phyloP scores from a whole-genome alignment of 371 early-diverging fungal genomes.

The Apophysomyces ossiformis region DNA sequence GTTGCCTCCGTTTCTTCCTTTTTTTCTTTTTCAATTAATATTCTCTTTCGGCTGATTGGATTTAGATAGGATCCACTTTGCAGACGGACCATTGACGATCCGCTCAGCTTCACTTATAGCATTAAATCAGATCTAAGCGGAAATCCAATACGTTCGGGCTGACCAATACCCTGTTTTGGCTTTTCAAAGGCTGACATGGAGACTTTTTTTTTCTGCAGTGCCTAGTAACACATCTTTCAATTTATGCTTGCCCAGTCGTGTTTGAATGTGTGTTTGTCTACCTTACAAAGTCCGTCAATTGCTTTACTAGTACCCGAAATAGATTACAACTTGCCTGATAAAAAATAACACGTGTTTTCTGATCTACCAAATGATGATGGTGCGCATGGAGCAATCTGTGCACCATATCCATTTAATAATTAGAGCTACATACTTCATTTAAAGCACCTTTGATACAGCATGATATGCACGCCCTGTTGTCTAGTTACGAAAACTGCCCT shows the following conservation, averaged over 20 bases:
- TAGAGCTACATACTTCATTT: no score
- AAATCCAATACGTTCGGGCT: conserved; percentile 13
- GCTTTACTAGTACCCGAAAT: conserved; percentile 5
- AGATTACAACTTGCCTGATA: neutral
- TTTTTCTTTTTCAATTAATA: no score
- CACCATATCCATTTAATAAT: no score
- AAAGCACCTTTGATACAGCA: no score
- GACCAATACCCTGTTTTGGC: conserved; percentile 13
- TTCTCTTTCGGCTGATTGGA: no score
- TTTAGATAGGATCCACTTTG: neutral
- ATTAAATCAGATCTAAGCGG: conserved; percentile 9
- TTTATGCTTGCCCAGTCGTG: neutral
- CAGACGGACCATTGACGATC: neutral
- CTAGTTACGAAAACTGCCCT: no score
- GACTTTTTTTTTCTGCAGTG: conserved; percentile 6
- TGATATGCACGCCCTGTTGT: no score
- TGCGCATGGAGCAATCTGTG: conserved; percentile 2
- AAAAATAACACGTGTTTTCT: conserved; percentile 5
- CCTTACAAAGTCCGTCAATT: conserved; percentile 9
- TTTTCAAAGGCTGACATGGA: conserved; percentile 5
- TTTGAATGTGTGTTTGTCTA: neutral
- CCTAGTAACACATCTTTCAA: neutral
- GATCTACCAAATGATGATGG: neutral
- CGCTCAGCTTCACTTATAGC: neutral
- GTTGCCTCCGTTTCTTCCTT: no score